Base-by-base conservation (phyloP, 78 protist species). In the Salpingoeca rosetta region DNA sequence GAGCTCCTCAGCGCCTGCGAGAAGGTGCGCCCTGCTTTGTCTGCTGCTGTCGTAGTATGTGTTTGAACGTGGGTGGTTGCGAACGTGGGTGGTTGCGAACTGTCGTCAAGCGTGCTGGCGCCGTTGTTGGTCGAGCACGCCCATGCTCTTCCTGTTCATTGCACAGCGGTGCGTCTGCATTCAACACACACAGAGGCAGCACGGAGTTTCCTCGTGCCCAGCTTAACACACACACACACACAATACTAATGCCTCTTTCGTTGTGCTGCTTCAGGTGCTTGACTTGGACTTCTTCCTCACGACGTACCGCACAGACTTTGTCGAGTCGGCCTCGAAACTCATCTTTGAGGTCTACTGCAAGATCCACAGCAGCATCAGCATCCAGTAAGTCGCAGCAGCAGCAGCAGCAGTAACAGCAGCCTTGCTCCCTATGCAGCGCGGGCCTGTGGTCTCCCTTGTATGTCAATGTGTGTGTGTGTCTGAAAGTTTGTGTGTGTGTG, bases 331-430 rank as follows among this genome's bases (percentile, higher is more conserved):
- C 43, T 92, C 96, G 44, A 90, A 89, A 38, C 89, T 92, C 72
- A 93, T 95, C 84, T 93, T 95, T 82, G 96, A 95, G 89, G 92
- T 92, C 3, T 95, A 94, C 94, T 94, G 95, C 91, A 88, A 90
- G 83, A 92, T 94, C 82, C 96, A 94, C 91, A 85, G 89, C 89
- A 44, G 83, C 85, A 93, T 94, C 83, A 90, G 92, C 88, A 89
- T 93, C n/a, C n/a, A n/a, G n/a, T n/a, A n/a, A n/a, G n/a, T n/a
- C n/a, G n/a, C n/a, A n/a, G n/a, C n/a, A n/a, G n/a, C n/a, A n/a
- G n/a, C n/a, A n/a, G n/a, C n/a, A n/a, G n/a, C n/a, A n/a, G n/a
- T n/a, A n/a, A n/a, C n/a, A n/a, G n/a, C n/a, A n/a, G n/a, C n/a
- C n/a, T n/a, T n/a, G n/a, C n/a, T n/a, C n/a, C n/a, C n/a, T n/a